phyloP scores from a whole-genome alignment of 192 early-diverging fungal species.

The Podila clonocystis region DNA sequence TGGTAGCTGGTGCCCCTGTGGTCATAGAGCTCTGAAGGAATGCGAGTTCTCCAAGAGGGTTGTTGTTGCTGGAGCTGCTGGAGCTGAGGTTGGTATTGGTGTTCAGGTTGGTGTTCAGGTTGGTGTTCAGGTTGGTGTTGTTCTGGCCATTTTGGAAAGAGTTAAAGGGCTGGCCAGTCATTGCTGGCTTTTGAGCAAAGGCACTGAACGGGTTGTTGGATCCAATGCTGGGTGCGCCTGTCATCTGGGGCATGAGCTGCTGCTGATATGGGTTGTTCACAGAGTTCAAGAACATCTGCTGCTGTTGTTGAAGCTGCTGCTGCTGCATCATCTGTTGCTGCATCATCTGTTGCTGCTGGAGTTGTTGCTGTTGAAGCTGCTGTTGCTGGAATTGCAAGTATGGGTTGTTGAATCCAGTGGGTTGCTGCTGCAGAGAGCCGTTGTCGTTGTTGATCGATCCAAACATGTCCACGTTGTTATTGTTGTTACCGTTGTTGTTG shows the following conservation, averaged over 20 bases:
- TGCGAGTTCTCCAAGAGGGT: constrained; percentile 17
- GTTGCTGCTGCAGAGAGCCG: constrained; percentile 28
- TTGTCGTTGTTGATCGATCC: constrained; percentile 15
- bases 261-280: constrained; percentile 45
- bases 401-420: constrained; percentile 38
- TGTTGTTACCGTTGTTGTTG: constrained; percentile 45
- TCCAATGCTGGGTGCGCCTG: constrained; percentile 25
- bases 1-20: constrained; percentile 7
- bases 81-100: constrained; percentile 7
- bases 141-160: constrained; percentile 2
- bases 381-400: constrained; percentile 48
- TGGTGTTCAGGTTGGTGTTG: constrained; percentile 9
- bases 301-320: constrained; percentile 22
- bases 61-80: constrained; percentile 11
- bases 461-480: constrained; percentile 41
- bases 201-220: constrained; percentile 52
- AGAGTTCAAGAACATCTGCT: constrained; percentile 25
- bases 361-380: constrained; percentile 50
- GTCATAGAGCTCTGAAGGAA: constrained; percentile 36
- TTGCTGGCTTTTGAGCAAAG: constrained; percentile 20
- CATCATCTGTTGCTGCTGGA: constrained; percentile 35
- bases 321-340: constrained; percentile 48
- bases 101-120: constrained; percentile 7
- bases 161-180: constrained; percentile 10
- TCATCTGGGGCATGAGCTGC: constrained; percentile 41